phyloP scores from a whole-genome alignment of 805 yeast species.

The Wickerhamomyces xylosicus region DNA sequence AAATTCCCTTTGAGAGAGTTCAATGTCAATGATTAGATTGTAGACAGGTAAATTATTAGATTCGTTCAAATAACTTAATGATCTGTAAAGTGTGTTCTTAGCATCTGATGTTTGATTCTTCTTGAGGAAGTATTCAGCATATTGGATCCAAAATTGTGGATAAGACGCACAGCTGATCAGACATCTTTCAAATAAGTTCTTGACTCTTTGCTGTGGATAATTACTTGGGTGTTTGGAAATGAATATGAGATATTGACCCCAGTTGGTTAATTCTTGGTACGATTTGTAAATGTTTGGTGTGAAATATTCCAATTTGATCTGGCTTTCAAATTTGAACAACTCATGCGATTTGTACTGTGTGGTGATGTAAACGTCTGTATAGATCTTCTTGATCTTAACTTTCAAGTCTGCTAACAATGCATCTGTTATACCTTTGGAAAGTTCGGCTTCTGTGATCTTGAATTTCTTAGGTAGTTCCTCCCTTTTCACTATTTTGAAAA shows the following conservation, averaged over 20 bases:
- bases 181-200: conserved; percentile 37
- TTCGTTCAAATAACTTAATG: conserved; percentile 19
- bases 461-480: conserved; percentile 15
- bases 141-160: conserved; percentile 39
- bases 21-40: conserved; percentile 33
- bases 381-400: conserved; percentile 32
- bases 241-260: conserved; percentile 49
- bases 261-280: conserved; percentile 39
- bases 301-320: conserved; percentile 27
- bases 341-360: conserved; percentile 44
- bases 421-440: conserved; percentile 5
- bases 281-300: conserved; percentile 22
- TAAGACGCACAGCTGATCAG: conserved; percentile 34
- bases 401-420: conserved; percentile 18
- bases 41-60: conserved; percentile 19
- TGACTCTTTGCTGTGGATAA: conserved; percentile 4
- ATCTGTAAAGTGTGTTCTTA: conserved; percentile 26
- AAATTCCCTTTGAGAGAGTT: conserved; percentile 26
- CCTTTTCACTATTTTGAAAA: conserved; percentile 7
- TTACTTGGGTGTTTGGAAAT: conserved; percentile 27
- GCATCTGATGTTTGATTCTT: conserved; percentile 25
- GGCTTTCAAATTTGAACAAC: conserved; percentile 38
- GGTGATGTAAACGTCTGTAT: conserved; percentile 42
- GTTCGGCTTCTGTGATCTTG: conserved; percentile 5
- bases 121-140: conserved; percentile 31